Percentiles rank a stretch among this genome's conserved stretches.
phyloP scores from a whole-genome alignment of 331 rosid species.

The Quercus lobata region DNA sequence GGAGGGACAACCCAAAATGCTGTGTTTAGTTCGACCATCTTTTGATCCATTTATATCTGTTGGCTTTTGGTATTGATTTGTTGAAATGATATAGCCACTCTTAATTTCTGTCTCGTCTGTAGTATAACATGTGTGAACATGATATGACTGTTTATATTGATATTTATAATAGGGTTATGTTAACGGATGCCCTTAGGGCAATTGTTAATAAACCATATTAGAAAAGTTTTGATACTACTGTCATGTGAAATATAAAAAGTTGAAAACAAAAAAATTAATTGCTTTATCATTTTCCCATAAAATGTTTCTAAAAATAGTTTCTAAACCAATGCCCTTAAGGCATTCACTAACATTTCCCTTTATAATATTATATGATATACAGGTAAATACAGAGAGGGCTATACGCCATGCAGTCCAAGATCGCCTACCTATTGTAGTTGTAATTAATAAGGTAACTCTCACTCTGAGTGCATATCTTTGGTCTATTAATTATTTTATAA shows the following conservation, averaged over 20 bases:
- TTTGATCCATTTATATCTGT: not conserved
- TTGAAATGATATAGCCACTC: not conserved
- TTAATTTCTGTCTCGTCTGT: not conserved
- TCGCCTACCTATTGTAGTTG: constrained; percentile 81
- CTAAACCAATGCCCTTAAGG: too few species aligned
- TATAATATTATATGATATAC: constrained; percentile 14
- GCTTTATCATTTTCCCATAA: too few species aligned
- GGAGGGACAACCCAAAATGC: not conserved
- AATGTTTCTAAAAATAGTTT: too few species aligned
- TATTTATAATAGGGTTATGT: not conserved
- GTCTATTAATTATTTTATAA: not conserved
- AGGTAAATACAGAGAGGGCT: constrained; percentile 98
- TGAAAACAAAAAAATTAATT: too few species aligned
- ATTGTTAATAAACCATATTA: too few species aligned
- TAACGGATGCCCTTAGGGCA: too few species aligned
- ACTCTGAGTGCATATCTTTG: not conserved
- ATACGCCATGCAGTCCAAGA: constrained; percentile 97
- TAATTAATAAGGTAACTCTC: constrained; percentile 77
- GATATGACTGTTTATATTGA: constrained; percentile 3
- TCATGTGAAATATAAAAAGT: too few species aligned
- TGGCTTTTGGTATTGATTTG: not conserved
- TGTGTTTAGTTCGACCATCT: not conserved
- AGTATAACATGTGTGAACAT: not conserved
- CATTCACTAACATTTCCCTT: too few species aligned
- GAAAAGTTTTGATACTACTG: too few species aligned